Evolutionary conservation across 345 rosid species (phyloP).

Genomic region (Bruguiera parviflora): DNA sequence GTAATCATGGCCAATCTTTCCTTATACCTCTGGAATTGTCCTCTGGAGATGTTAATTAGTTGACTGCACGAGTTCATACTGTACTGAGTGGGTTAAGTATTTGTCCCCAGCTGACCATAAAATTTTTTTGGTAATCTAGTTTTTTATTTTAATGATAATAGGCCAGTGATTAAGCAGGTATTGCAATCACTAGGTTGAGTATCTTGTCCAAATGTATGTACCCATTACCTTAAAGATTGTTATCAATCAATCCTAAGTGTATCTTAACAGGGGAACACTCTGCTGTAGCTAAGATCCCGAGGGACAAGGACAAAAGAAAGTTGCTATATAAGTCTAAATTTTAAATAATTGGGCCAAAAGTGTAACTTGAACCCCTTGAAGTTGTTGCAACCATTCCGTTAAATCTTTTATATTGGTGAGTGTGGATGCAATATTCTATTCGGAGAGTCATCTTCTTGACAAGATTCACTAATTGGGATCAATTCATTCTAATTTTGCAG

Average conservation of each 20-base stretch:
- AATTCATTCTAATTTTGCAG: slow-evolving; percentile 33
- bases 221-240: background rate
- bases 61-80: background rate
- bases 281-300: background rate
- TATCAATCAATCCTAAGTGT: background rate
- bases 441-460: background rate
- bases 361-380: background rate
- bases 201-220: background rate
- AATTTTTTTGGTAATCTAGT: background rate
- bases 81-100: background rate
- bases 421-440: background rate
- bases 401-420: background rate
- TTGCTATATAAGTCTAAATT: background rate
- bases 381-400: background rate
- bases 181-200: background rate
- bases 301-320: background rate
- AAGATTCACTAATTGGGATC: background rate
- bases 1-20: background rate
- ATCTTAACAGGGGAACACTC: background rate
- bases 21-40: slow-evolving; percentile 1
- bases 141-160: background rate
- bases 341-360: background rate
- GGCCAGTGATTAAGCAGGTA: background rate
- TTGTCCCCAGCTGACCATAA: too few species aligned
- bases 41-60: background rate